Percentiles rank a stretch among this genome's conserved stretches.
phyloP scores from a whole-genome alignment of 805 yeast species.

The Metschnikowia santaceciliae region DNA sequence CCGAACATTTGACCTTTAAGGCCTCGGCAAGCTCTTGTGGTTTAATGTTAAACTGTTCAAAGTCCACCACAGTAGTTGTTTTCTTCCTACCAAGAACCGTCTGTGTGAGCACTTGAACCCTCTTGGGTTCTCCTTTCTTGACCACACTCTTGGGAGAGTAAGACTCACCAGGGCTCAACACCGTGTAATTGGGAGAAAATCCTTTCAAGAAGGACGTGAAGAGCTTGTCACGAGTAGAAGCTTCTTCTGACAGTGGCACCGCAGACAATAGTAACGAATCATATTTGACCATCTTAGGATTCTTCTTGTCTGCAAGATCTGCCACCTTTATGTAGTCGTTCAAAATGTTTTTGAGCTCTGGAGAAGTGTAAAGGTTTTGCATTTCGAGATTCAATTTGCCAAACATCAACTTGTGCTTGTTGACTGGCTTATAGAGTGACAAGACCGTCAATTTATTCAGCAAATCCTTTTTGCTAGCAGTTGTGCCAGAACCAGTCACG shows the following conservation, averaged over 20 bases:
- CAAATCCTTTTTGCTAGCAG: slow-evolving; percentile 23
- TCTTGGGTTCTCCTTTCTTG: slow-evolving; percentile 64
- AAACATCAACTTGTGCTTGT: slow-evolving; percentile 45
- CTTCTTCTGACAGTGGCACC: slow-evolving; percentile 28
- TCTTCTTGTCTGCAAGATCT: slow-evolving; percentile 46
- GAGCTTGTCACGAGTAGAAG: slow-evolving; percentile 40
- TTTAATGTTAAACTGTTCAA: slow-evolving; percentile 64
- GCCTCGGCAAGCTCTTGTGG: slow-evolving; percentile 63
- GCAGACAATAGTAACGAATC: slow-evolving; percentile 52
- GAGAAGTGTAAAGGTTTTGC: slow-evolving; percentile 44
- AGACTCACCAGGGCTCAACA: slow-evolving; percentile 44
- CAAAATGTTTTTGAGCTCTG: slow-evolving; percentile 52
- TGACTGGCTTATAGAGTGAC: slow-evolving; percentile 56
- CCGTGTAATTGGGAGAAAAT: slow-evolving; percentile 48
- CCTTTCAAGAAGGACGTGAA: slow-evolving; percentile 42
- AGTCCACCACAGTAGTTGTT: slow-evolving; percentile 66
- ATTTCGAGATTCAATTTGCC: slow-evolving; percentile 36
- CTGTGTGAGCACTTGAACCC: slow-evolving; percentile 63
- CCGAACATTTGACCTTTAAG: slow-evolving; percentile 78
- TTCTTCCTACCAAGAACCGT: slow-evolving; percentile 77
- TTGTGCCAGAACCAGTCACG: slow-evolving; percentile 23
- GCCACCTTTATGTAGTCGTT: slow-evolving; percentile 53
- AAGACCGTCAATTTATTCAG: slow-evolving; percentile 27
- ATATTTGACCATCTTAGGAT: slow-evolving; percentile 51
- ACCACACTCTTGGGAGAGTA: slow-evolving; percentile 6